phyloP scores from a whole-genome alignment of 495 filamentous ascomycete genomes.

The Neurospora sp. region DNA sequence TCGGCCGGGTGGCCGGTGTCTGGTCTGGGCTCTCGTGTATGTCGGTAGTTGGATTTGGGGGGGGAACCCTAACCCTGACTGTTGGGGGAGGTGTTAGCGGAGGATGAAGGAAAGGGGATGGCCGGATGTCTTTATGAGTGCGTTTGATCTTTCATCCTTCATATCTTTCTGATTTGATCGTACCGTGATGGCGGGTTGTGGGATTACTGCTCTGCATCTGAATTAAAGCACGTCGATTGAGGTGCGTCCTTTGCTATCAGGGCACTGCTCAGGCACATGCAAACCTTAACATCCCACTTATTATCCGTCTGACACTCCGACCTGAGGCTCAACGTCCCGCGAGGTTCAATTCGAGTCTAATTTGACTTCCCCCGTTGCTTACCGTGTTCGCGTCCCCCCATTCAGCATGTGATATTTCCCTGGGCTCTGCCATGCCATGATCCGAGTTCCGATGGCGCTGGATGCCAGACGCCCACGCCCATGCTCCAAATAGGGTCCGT shows the following conservation, averaged over 20 bases:
- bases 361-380: background rate
- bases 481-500: background rate
- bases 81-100: no score
- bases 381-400: background rate
- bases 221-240: no score
- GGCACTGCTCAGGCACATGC: background rate
- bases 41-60: background rate
- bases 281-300: background rate
- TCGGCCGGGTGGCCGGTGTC: background rate
- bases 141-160: no score
- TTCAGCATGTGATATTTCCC: background rate
- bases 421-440: background rate
- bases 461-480: background rate
- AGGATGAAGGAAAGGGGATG: no score
- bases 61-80: background rate
- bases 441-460: background rate
- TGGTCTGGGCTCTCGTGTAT: background rate
- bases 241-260: background rate
- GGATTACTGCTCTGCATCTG: no score
- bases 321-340: background rate
- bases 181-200: no score
- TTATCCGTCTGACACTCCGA: background rate
- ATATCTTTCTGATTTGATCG: no score
- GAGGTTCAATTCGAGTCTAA: background rate
- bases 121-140: no score